Evolutionary conservation across 768 basidiomycete genomes (phyloP).

Genomic region (Xerocomus brunneocitrinus): DNA sequence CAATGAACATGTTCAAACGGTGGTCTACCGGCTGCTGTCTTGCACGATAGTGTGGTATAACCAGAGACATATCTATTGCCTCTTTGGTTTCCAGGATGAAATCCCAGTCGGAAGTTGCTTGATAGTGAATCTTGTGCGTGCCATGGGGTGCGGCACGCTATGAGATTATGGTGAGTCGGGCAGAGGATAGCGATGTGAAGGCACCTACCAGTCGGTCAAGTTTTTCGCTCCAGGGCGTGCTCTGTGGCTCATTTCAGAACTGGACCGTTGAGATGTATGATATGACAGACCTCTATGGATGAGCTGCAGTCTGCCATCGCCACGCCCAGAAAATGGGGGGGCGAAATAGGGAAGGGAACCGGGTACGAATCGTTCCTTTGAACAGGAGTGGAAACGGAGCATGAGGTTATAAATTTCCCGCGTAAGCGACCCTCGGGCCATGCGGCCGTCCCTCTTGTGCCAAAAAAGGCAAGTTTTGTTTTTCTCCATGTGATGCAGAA

Average conservation of each 20-base stretch:
- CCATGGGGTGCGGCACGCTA: conserved; percentile 38
- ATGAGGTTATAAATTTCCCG: conserved; percentile 12
- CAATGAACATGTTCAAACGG: conserved; percentile 66
- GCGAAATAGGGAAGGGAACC: background rate
- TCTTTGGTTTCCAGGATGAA: conserved; percentile 52
- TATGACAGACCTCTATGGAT: conserved; percentile 25
- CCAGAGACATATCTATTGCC: conserved; percentile 60
- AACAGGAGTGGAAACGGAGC: conserved; percentile 2
- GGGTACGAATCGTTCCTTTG: background rate
- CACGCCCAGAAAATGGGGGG: conserved; percentile 1
- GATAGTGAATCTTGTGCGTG: conserved; percentile 63
- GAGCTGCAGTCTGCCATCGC: conserved; percentile 27
- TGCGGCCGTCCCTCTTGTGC: conserved; percentile 22
- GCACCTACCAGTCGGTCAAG: conserved; percentile 11
- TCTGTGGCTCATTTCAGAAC: conserved; percentile 21
- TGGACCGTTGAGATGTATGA: background rate
- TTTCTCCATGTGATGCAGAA: conserved; percentile 13
- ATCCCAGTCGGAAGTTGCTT: conserved; percentile 59
- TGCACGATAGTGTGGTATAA: conserved; percentile 76
- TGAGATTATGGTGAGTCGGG: conserved; percentile 1
- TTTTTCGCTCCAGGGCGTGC: conserved; percentile 19
- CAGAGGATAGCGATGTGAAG: background rate
- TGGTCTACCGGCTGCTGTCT: conserved; percentile 67
- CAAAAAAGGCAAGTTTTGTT: conserved; percentile 31
- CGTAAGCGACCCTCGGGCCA: conserved; percentile 9